Evolutionary conservation across 2,329 filamentous ascomycete species (phyloP).

Genomic region (Coniochaeta hoffmannii): DNA sequence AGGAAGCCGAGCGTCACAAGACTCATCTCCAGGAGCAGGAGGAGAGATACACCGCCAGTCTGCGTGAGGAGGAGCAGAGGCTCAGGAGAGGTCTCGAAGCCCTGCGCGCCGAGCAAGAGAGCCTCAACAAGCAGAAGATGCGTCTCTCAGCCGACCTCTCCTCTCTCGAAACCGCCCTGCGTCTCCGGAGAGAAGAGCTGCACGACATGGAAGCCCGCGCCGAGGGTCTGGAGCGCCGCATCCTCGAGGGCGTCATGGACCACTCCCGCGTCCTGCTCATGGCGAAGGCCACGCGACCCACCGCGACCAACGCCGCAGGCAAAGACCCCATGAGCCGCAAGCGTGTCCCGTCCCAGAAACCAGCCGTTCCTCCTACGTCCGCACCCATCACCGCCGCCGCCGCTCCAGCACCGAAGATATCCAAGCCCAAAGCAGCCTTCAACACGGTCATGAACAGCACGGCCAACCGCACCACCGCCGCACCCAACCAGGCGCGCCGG

Average conservation of each 20-base stretch:
- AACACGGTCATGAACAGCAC: constrained; percentile 41
- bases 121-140: constrained; percentile 68
- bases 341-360: constrained; percentile 40
- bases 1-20: constrained; percentile 13
- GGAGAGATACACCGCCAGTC: constrained; percentile 30
- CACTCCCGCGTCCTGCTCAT: constrained; percentile 89
- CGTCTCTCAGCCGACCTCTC: constrained; percentile 79
- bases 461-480: constrained; percentile 39
- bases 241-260: constrained; percentile 92
- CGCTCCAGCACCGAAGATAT: constrained; percentile 4
- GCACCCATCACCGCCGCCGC: constrained; percentile 14
- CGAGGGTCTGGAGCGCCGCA: constrained; percentile 81
- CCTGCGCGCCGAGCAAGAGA: constrained; percentile 64
- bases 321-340: constrained; percentile 53
- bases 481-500: constrained; percentile 56
- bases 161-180: constrained; percentile 81
- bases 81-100: constrained; percentile 47
- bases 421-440: constrained; percentile 31
- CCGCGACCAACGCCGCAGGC: constrained; percentile 23
- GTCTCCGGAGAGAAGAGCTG: constrained; percentile 84
- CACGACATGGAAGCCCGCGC: constrained; percentile 85
- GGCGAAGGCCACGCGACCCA: constrained; percentile 44
- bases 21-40: not conserved
- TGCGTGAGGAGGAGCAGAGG: constrained; percentile 45
- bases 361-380: constrained; percentile 14